Evolutionary conservation across 2,329 filamentous ascomycete species (phyloP).

Genomic region (Alternaria arborescens): DNA sequence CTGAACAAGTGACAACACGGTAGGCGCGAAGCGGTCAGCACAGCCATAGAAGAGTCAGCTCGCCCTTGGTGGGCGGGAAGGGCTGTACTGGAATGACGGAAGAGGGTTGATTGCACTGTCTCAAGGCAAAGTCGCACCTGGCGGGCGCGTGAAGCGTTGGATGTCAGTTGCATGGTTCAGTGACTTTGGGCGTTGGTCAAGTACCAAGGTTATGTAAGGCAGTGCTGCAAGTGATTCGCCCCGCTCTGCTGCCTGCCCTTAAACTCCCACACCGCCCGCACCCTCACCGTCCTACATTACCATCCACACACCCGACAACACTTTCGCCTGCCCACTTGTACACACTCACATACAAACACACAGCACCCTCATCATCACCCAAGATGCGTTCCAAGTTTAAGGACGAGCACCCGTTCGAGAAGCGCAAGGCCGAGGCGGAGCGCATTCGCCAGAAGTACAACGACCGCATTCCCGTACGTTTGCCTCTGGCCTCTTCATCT

Average conservation of each 20-base stretch:
- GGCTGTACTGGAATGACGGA: constrained; percentile 31
- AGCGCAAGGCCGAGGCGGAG: constrained; percentile 99
- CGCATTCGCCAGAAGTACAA: constrained; percentile 99
- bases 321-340: constrained; percentile 9
- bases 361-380: constrained; percentile 16
- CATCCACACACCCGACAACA: constrained; percentile 28
- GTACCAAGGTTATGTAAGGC: constrained; percentile 14
- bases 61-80: constrained; percentile 22
- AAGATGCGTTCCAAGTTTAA: constrained; percentile 99
- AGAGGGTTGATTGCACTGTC: constrained; percentile 18
- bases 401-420: constrained; percentile 99
- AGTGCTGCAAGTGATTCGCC: constrained; percentile 27
- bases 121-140: constrained; percentile 16
- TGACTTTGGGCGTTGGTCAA: constrained; percentile 18
- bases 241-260: constrained; percentile 44
- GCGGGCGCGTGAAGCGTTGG: constrained; percentile 17
- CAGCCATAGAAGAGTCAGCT: constrained; percentile 43
- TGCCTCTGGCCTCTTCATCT: constrained; percentile 12
- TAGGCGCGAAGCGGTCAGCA: constrained; percentile 35
- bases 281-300: constrained; percentile 35
- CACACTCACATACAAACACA: constrained; percentile 23
- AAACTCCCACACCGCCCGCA: constrained; percentile 46
- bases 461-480: constrained; percentile 94
- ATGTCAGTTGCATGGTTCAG: constrained; percentile 10
- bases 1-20: constrained; percentile 41